Percentiles rank a stretch among this genome's conserved stretches.
phyloP scores from a whole-genome alignment of 768 basidiomycete species.

The Suillus americanus region DNA sequence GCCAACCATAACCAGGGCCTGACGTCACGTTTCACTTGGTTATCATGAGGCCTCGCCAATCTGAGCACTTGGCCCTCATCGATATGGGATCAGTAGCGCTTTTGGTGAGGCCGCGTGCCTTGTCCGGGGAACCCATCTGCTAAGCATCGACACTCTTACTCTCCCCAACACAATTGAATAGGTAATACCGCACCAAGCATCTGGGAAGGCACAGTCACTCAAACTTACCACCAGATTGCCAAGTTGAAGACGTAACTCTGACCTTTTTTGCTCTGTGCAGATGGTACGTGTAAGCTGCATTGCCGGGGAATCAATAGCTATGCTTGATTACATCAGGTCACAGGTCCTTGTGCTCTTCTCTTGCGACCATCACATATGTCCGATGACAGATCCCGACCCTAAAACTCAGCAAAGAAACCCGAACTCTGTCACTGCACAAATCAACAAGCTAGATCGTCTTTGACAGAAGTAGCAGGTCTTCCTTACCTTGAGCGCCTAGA shows the following conservation, averaged over 20 bases:
- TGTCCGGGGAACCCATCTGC: neutral
- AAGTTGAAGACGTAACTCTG: neutral
- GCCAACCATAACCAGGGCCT: neutral
- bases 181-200: neutral
- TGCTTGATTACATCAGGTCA: neutral
- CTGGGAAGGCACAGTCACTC: neutral
- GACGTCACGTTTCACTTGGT: neutral
- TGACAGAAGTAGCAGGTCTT: neutral
- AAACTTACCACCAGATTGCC: neutral
- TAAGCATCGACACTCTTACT: neutral
- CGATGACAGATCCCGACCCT: slow-evolving; percentile 13
- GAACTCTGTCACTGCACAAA: slow-evolving; percentile 7
- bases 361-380: slow-evolving; percentile 13
- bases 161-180: neutral
- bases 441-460: slow-evolving; percentile 18
- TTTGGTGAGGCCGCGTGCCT: neutral
- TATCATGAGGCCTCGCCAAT: neutral
- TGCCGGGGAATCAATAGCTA: neutral
- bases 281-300: neutral
- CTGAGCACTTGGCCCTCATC: slow-evolving; percentile 1
- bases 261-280: neutral
- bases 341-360: neutral
- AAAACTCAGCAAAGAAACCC: slow-evolving; percentile 14
- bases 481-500: slow-evolving; percentile 7
- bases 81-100: slow-evolving; percentile 1